phyloP scores from a whole-genome alignment of 1,284 basidiomycete genomes.

The Ustilago crameri region DNA sequence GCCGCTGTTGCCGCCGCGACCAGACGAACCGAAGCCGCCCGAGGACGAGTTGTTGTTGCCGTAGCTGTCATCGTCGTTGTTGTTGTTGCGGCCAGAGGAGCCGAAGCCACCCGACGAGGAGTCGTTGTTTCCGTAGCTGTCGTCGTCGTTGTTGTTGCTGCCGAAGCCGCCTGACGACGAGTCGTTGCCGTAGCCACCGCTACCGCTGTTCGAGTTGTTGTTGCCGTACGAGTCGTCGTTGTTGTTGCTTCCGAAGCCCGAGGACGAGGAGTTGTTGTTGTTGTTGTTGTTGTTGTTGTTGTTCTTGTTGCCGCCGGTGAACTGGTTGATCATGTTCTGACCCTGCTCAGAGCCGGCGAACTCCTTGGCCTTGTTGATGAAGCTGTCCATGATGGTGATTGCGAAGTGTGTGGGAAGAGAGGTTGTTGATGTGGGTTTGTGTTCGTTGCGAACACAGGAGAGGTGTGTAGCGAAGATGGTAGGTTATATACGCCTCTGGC shows the following conservation, averaged over 20 bases:
- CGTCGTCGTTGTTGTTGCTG: slow-evolving; percentile 22
- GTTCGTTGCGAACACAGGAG: neutral
- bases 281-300: slow-evolving; percentile 30
- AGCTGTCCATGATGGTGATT: slow-evolving; percentile 47
- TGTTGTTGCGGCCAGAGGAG: slow-evolving; percentile 5
- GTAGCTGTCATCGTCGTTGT: slow-evolving; percentile 10
- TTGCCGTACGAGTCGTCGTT: slow-evolving; percentile 2
- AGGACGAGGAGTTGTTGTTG: slow-evolving; percentile 10
- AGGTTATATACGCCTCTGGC: neutral
- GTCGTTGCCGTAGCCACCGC: slow-evolving; percentile 15
- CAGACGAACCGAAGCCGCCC: no score
- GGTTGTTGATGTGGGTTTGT: no score
- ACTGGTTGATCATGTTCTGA: slow-evolving; percentile 43
- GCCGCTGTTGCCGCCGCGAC: slow-evolving; percentile 3
- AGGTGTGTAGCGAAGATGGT: neutral
- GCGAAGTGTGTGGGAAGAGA: neutral
- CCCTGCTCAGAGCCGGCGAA: slow-evolving; percentile 54
- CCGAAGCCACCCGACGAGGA: neutral
- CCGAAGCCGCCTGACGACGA: slow-evolving; percentile 12
- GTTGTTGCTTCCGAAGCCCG: slow-evolving; percentile 7
- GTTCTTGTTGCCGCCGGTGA: slow-evolving; percentile 41
- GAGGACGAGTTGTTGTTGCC: slow-evolving; percentile 5
- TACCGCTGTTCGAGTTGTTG: slow-evolving; percentile 1
- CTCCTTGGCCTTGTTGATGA: slow-evolving; percentile 62
- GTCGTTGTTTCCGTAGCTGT: slow-evolving; percentile 18